Evolutionary conservation across 768 basidiomycete species (phyloP).

Genomic region (Termitomyces sp.): DNA sequence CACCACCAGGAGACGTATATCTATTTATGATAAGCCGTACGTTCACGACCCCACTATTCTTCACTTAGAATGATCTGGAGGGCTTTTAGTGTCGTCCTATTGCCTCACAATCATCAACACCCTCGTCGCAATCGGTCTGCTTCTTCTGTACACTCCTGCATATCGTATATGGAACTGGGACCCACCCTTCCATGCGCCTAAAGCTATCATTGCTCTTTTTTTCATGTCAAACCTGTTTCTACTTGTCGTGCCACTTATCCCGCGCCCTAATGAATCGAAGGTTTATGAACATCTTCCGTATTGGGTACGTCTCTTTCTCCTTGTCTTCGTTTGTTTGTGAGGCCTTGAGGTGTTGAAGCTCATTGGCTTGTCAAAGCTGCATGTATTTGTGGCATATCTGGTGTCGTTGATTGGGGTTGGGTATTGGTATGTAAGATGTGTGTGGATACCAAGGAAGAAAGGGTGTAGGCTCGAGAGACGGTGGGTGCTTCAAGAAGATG

Average conservation of each 20-base stretch:
- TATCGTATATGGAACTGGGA: slow-evolving; percentile 50
- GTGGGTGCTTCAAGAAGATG: slow-evolving; percentile 51
- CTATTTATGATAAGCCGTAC: slow-evolving; percentile 64
- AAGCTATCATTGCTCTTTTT: slow-evolving; percentile 46
- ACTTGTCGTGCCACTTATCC: slow-evolving; percentile 57
- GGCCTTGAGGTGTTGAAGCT: slow-evolving; percentile 27
- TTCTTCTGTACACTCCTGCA: slow-evolving; percentile 51
- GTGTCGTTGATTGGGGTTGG: slow-evolving; percentile 45
- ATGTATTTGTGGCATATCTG: slow-evolving; percentile 42
- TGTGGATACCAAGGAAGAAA: slow-evolving; percentile 43
- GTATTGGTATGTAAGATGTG: slow-evolving; percentile 56
- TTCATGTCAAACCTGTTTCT: slow-evolving; percentile 66
- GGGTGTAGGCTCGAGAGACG: slow-evolving; percentile 50
- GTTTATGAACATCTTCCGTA: slow-evolving; percentile 63
- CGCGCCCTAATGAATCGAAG: slow-evolving; percentile 47
- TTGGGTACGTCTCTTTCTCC: slow-evolving; percentile 50
- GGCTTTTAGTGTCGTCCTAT: slow-evolving; percentile 50
- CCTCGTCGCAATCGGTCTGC: slow-evolving; percentile 55
- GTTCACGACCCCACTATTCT: slow-evolving; percentile 16
- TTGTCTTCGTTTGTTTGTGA: slow-evolving; percentile 24
- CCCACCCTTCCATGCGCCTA: slow-evolving; percentile 62
- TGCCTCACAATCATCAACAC: slow-evolving; percentile 56
- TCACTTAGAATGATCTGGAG: not conserved
- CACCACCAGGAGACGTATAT: slow-evolving; percentile 75
- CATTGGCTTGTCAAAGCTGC: slow-evolving; percentile 32